These are phyloP conservation scores for Talaromyces stipitatus DNA, from an alignment of 495 filamentous ascomycete genomes.

Conservation along the genomic window DNA sequence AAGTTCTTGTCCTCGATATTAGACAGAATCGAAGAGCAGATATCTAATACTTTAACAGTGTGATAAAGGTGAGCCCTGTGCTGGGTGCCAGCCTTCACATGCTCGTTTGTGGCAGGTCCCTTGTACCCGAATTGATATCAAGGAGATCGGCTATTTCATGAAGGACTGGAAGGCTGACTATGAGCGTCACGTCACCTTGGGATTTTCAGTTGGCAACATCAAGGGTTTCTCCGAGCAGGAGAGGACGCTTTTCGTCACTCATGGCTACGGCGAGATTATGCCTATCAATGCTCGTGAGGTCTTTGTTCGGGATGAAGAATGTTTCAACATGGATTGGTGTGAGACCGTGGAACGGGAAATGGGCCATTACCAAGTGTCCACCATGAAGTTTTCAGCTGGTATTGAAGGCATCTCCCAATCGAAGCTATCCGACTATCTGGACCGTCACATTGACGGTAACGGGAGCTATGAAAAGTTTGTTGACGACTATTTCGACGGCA, in stretches of 20 bases:
- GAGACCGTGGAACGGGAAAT: constrained; percentile 66
- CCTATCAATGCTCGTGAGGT: constrained; percentile 88
- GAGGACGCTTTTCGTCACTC: constrained; percentile 71
- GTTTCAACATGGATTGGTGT: constrained; percentile 86
- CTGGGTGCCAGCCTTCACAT: constrained; percentile 86
- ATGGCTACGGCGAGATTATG: constrained; percentile 82
- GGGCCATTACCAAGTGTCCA: constrained; percentile 73
- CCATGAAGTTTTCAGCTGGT: constrained; percentile 76
- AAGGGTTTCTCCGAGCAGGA: constrained; percentile 83
- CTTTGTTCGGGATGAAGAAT: constrained; percentile 82
- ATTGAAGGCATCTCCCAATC: constrained; percentile 72
- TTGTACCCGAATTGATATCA: constrained; percentile 93
- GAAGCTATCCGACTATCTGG: constrained; percentile 77
- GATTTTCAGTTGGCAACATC: constrained; percentile 86
- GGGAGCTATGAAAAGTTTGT: constrained; percentile 77
- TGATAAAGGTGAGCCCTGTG: constrained; percentile 89
- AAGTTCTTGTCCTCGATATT: constrained; percentile 10
- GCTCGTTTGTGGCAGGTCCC: constrained; percentile 91
- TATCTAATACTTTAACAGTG: constrained; percentile 35
- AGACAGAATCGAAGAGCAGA: not conserved
- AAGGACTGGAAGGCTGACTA: constrained; percentile 96
- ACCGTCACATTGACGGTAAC: constrained; percentile 81
- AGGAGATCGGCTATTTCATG: constrained; percentile 95
- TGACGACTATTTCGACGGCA: constrained; percentile 90
- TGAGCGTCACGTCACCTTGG: constrained; percentile 77